Evolutionary conservation across 192 early-diverging fungal species (phyloP).

Genomic region (Nowakowskiella sp.): DNA sequence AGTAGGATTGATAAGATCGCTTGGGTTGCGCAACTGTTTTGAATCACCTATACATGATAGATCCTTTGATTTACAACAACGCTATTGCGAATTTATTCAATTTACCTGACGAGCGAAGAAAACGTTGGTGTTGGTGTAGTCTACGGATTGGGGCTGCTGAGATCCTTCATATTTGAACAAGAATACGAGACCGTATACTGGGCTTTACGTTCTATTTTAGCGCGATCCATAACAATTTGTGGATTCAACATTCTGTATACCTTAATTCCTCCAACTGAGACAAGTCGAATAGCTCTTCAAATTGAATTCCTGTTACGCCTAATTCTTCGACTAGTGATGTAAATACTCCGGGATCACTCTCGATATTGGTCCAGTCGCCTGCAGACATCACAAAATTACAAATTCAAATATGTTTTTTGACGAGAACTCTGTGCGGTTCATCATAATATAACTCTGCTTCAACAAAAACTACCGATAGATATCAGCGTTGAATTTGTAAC

Average conservation of each 20-base stretch:
- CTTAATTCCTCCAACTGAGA: not conserved
- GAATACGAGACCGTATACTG: conserved; percentile 4
- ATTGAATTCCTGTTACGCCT: conserved; percentile 3
- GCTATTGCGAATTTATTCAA: no score
- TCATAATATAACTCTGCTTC: no score
- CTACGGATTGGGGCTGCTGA: not conserved
- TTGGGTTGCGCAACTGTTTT: conserved; percentile 4
- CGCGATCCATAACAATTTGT: not conserved
- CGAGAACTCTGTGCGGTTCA: no score
- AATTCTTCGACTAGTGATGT: not conserved
- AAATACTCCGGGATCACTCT: conserved; percentile 7
- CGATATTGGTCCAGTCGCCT: no score
- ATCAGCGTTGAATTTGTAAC: no score
- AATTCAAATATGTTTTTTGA: no score
- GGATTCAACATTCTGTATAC: not conserved
- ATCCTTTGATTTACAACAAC: no score
- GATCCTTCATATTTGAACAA: conserved; percentile 2
- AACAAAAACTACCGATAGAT: no score
- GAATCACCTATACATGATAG: no score
- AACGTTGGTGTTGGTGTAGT: not conserved
- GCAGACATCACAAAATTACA: no score
- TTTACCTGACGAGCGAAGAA: conserved; percentile 3
- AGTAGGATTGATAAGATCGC: conserved; percentile 6
- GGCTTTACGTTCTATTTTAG: not conserved
- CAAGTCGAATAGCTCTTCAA: conserved; percentile 7